Base-by-base conservation (phyloP, 345 rosid species). In the Populus ilicifolia region DNA sequence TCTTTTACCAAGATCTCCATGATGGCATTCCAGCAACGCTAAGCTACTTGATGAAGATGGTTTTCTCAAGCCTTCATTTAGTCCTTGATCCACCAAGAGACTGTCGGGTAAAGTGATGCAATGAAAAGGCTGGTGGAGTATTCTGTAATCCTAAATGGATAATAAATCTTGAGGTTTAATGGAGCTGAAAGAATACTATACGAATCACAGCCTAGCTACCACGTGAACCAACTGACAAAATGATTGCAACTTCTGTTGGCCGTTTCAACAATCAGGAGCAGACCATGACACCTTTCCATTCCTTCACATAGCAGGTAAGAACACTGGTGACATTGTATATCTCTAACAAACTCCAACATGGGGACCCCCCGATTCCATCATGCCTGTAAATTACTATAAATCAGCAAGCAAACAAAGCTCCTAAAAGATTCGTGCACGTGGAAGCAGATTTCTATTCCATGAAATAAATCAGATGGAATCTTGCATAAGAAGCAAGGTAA, bases 271-370 rank as follows among this genome's bases (percentile, higher is more conserved):
- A 27, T 25, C 29, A 50, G 50, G 33, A 16, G 48, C 73, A 23
- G 35, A 29, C 33, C 39, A 76, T 12, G 73, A 69, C 29, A 23
- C 35, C n/a, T n/a, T 62, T 38, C 30, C 29, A 35, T 67, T 76
- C 61, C 68, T 69, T 69, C 74, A 76, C 74, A 76, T 76, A 69
- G 61, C 14, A 70, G 59, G 74, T 44, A 76, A 56, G 12, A 75
- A 50, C 64, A 35, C 72, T 36, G 16, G 50, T 2, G 41, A 8
- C 25, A 33, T 35, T n/a, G 18, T 36, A 16, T 30, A 23, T 52
- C 38, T 33, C 63, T 27, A 9, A 27, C 43, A 54, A 41, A 56
- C 67, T 39, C 79, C 43, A 61, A 75, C 72, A 35, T 36, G 2
- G 23, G 78, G 50, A 21, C 78, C 78, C 65, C 33, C 63, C 2